Evolutionary conservation across 176 grass and related monocot genomes (phyloP).

Genomic region (Canna indica): DNA sequence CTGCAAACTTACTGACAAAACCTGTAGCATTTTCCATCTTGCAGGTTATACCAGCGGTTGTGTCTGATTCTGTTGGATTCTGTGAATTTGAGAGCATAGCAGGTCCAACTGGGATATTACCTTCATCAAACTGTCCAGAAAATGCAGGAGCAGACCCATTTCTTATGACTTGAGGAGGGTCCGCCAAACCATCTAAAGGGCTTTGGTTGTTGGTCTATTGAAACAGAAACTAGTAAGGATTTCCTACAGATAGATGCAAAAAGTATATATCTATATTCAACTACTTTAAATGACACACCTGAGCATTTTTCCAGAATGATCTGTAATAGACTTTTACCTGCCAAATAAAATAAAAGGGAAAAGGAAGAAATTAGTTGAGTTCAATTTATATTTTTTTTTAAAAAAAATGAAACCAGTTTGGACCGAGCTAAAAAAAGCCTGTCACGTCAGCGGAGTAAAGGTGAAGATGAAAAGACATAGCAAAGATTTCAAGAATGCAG

Average conservation of each 20-base stretch:
- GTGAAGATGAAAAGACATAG: neutral
- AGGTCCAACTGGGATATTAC: slow-evolving; percentile 32
- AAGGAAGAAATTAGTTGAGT: slow-evolving; percentile 6
- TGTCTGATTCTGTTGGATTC: slow-evolving; percentile 42
- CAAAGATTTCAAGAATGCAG: neutral
- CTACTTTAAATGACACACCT: slow-evolving; percentile 33
- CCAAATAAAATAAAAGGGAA: slow-evolving; percentile 33
- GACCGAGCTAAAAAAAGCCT: neutral
- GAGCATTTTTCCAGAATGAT: slow-evolving; percentile 91
- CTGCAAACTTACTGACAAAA: slow-evolving; percentile 32
- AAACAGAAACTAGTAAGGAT: slow-evolving; percentile 6
- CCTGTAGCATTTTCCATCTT: slow-evolving; percentile 42
- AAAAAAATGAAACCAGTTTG: slow-evolving; percentile 1
- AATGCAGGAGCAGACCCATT: slow-evolving; percentile 50
- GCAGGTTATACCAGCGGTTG: slow-evolving; percentile 29
- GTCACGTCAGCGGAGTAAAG: neutral
- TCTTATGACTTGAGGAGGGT: slow-evolving; percentile 49
- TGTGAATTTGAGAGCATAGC: slow-evolving; percentile 39
- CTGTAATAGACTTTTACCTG: slow-evolving; percentile 95
- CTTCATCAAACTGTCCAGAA: slow-evolving; percentile 42
- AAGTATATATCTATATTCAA: slow-evolving; percentile 3
- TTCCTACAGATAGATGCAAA: neutral
- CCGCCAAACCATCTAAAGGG: slow-evolving; percentile 32
- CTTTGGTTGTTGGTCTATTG: slow-evolving; percentile 59
- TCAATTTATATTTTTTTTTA: neutral